Conservation (phyloP, 2,329 filamentous ascomycete species). For the Rhynchosporium graminicola region DNA sequence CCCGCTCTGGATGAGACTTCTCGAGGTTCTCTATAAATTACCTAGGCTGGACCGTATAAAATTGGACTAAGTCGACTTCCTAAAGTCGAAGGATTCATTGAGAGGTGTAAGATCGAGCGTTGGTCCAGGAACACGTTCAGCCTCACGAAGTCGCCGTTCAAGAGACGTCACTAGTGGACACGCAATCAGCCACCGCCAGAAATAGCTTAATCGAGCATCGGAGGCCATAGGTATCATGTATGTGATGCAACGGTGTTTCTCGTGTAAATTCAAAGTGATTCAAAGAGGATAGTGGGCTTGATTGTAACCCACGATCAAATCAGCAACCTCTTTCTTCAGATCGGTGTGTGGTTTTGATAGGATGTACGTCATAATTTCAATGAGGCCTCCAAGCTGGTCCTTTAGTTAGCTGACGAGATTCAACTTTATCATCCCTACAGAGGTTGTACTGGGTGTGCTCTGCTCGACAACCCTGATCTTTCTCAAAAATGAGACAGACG, state of each 20-base stretch:
- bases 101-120: background rate
- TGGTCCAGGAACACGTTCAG: slow-evolving; percentile 13
- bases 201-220: background rate
- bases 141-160: slow-evolving; percentile 46
- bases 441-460: slow-evolving; percentile 41
- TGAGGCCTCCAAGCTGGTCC: slow-evolving; percentile 35
- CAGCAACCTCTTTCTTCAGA: slow-evolving; percentile 43
- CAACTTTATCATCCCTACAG: slow-evolving; percentile 39
- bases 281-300: slow-evolving; percentile 34
- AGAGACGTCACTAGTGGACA: slow-evolving; percentile 7
- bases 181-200: background rate
- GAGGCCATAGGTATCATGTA: background rate
- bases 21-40: background rate
- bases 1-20: no score
- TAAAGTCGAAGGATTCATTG: slow-evolving; percentile 42
- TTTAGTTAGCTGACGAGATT: slow-evolving; percentile 43
- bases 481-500: slow-evolving; percentile 42
- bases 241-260: no score
- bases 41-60: background rate
- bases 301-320: slow-evolving; percentile 40
- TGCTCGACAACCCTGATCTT: slow-evolving; percentile 35
- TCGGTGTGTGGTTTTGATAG: slow-evolving; percentile 40
- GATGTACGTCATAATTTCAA: slow-evolving; percentile 41
- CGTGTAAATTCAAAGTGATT: no score
- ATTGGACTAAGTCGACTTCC: slow-evolving; percentile 7